Base-by-base conservation (phyloP, 495 filamentous ascomycete genomes). In the Baudoinia panamericana region DNA sequence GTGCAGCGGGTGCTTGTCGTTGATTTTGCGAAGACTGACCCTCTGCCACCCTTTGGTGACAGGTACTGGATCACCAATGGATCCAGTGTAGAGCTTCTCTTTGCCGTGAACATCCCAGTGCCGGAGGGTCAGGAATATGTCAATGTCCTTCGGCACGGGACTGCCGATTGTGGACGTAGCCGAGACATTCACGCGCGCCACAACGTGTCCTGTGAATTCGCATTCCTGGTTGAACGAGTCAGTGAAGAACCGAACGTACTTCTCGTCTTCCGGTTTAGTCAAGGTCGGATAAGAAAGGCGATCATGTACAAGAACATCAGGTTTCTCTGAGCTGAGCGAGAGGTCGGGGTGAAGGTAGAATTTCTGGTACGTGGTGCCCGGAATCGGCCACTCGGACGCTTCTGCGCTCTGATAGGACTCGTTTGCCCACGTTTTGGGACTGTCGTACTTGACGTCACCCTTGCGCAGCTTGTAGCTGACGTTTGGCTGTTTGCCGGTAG, bases 21-120 rank as follows among this genome's bases (percentile, higher is more conserved):
- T 60, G 10, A 65, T 60, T 52, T 69, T 68, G 8, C 75, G 65
- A 40, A 74, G 50, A 34, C 64, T 68, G 1, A 69, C 62, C 0
- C 76, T 66, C 29, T 74, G 62, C 69, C 69, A 74, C 25, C 70
- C 69, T 43, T 73, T 73, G 39, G 57, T 56, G 0, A 70, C 46
- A 7, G 70, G 70, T 0, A 66, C 60, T 0, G 64, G 59, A 29
- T 69, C 67, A 5, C 67, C 67, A 1, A 62, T 58, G 1, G 65
- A 64, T 25, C 74, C 73, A 6, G 76, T 81, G 56, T 80, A 81
- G 44, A 65, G 69, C 3, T 80, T 62, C 37, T 81, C 74, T 26
- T 69, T 64, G 1, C 72, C 72, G 5, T 55, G 41, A 0, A 68
- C 46, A 6, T 61, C 61, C 23, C 78, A 63, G 48, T 81, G 62